phyloP scores from a whole-genome alignment of 768 basidiomycete species.

The Rhodotorula babjevae region DNA sequence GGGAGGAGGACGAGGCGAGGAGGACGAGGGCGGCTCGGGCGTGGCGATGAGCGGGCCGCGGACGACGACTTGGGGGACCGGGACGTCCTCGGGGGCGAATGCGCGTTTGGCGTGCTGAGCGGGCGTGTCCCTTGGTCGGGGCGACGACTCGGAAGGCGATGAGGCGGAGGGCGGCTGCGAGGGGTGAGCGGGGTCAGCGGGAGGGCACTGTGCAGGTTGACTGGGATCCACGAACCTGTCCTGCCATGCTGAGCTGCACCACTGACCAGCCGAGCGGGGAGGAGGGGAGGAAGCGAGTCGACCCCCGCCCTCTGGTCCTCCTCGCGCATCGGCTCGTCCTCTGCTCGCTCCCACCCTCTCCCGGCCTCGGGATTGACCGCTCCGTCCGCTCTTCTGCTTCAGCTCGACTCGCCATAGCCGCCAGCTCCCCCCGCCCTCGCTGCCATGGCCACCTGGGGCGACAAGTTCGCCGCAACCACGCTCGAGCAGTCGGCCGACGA shows the following conservation, averaged over 20 bases:
- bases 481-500: neutral
- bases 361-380: too few relatives aligned
- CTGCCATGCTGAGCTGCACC: neutral
- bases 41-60: slow-evolving; percentile 24
- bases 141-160: neutral
- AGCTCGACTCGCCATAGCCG: too few relatives aligned
- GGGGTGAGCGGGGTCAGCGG: neutral
- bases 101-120: slow-evolving; percentile 5
- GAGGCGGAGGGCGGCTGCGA: neutral
- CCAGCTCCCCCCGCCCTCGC: neutral
- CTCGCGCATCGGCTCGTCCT: neutral
- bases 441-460: neutral
- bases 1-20: neutral
- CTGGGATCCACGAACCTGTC: neutral
- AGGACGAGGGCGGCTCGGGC: neutral
- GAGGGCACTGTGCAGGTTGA: neutral
- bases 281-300: neutral
- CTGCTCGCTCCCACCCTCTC: neutral
- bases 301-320: too few relatives aligned
- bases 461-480: neutral
- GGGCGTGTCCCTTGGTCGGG: neutral
- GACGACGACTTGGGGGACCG: neutral
- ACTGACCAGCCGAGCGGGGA: neutral
- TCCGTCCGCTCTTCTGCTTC: too few relatives aligned
- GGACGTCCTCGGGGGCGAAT: slow-evolving; percentile 19